These are phyloP conservation scores for Amaranthus cruentus DNA, from an alignment of 148 eudicot species.

Conservation along the genomic window DNA sequence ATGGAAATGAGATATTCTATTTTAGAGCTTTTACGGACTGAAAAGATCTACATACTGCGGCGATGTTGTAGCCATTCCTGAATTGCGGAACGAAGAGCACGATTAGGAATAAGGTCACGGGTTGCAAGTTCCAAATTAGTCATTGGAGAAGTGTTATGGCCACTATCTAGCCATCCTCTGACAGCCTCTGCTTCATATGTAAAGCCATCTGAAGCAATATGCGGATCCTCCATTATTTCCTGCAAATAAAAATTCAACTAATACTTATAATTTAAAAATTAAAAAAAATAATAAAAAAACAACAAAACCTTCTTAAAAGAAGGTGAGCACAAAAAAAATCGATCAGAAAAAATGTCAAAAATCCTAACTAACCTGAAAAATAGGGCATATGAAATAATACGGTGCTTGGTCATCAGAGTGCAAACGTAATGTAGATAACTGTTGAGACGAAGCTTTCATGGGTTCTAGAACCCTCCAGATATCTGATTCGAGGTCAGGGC, in stretches of 20 bases:
- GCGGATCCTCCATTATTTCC: conserved; percentile 89
- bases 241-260: conserved; percentile 23
- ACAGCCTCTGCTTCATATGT: conserved; percentile 78
- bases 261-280: not conserved
- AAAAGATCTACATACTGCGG: conserved; percentile 1
- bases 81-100: conserved; percentile 71
- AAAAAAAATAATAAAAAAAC: not conserved
- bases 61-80: conserved; percentile 63
- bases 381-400: conserved; percentile 65
- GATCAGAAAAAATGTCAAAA: not conserved
- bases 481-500: conserved; percentile 69
- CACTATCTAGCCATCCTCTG: conserved; percentile 71
- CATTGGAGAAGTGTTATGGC: conserved; percentile 77
- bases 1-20: not conserved
- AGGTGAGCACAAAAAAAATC: not conserved
- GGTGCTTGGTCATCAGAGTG: conserved; percentile 47
- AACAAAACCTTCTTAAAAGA: too few relatives aligned
- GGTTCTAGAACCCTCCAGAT: conserved; percentile 70
- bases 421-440: conserved; percentile 23
- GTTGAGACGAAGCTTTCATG: conserved; percentile 51
- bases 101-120: conserved; percentile 59
- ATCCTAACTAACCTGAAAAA: conserved; percentile 55
- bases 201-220: conserved; percentile 79
- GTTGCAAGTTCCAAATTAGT: conserved; percentile 53
- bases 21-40: not conserved